phyloP scores from a whole-genome alignment of 768 basidiomycete genomes.

The Coprinopsis marcescibilis region DNA sequence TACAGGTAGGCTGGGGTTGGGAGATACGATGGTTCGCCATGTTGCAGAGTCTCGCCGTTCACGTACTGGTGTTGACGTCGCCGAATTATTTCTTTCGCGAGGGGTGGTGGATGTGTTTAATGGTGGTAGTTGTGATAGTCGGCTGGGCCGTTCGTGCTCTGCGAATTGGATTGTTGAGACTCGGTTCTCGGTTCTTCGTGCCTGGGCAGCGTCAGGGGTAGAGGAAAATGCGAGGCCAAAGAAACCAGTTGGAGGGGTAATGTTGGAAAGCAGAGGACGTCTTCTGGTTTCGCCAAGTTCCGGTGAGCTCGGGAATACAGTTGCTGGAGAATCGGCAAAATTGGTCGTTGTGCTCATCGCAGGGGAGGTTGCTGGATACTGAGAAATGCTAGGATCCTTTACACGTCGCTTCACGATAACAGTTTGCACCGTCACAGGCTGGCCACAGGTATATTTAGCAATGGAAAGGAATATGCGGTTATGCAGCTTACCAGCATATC shows the following conservation, averaged over 20 bases:
- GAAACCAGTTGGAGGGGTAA: not conserved
- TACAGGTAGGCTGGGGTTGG: conserved; percentile 3
- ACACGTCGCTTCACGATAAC: conserved; percentile 27
- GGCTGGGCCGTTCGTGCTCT: not conserved
- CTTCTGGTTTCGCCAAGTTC: no score
- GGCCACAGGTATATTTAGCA: conserved; percentile 13
- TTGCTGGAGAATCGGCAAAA: not conserved
- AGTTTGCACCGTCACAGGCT: conserved; percentile 36
- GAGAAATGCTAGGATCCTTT: conserved; percentile 18
- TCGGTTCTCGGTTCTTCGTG: no score
- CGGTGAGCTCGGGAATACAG: no score
- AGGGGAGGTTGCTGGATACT: conserved; percentile 14
- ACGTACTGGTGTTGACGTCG: not conserved
- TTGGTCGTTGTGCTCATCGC: not conserved
- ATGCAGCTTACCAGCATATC: conserved; percentile 9
- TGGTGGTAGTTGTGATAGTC: not conserved
- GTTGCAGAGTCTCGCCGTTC: conserved; percentile 6
- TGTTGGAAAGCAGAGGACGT: not conserved
- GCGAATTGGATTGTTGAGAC: not conserved
- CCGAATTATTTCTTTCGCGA: not conserved
- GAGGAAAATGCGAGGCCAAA: not conserved
- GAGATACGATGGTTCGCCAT: conserved; percentile 7
- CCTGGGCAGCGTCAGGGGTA: no score
- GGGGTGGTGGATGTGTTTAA: not conserved
- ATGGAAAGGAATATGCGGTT: conserved; percentile 12